Evolutionary conservation across 140 eudicot species (phyloP), one percentile per base, ranked within the genome.

Genomic region (Erigeron philadelphicus): DNA sequence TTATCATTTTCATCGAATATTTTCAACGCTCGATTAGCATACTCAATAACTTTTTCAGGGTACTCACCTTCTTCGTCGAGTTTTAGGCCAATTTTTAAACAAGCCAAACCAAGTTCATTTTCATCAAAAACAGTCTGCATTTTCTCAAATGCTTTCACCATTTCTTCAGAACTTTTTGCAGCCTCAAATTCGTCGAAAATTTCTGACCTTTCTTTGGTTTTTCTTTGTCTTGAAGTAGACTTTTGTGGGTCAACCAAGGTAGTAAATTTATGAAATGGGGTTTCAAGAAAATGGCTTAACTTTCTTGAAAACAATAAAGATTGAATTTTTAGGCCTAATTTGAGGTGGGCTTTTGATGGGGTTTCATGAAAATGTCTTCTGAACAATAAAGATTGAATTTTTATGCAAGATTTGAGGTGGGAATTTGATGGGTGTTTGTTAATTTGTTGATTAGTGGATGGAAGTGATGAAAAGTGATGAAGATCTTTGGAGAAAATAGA

Each of bases 51-150:
- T 70, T 93, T 83, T 70, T 87, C 91, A 43, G 95, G 94, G 43
- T 77, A 81, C 74, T 85, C 85, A 71, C 95, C 95, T 80, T 89
- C 99, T 62, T 75, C 79, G 25, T 94, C 96, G 56, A 94, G 88
- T 70, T 87, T 87, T 45, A 89, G 85, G 21, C 95, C 97, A n/a
- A 94, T 71, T 73, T 83, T 89, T 80, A 89, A 78, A 76, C 82
- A 81, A 43, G 89, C 90, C 68, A 94, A 56, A 0, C 90, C 97
- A 16, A 94, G 84, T 19, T 87, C 95, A 46, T 62, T 71, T 25
- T 90, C 91, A 31, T 83, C 84, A 16, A 86, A 80, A 40, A 64
- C 58, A 6, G 75, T 53, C 62, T 83, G 90, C 95, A 89, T 81
- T 25, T 78, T 77, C 12, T 83, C 76, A 65, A 89, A 87, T 2